A percentile compares a stretch with the other conserved stretches of the same genome.
These are phyloP conservation scores for Phlegmacium glaucopus DNA, from an alignment of 768 basidiomycete species.

Conservation along the genomic window DNA sequence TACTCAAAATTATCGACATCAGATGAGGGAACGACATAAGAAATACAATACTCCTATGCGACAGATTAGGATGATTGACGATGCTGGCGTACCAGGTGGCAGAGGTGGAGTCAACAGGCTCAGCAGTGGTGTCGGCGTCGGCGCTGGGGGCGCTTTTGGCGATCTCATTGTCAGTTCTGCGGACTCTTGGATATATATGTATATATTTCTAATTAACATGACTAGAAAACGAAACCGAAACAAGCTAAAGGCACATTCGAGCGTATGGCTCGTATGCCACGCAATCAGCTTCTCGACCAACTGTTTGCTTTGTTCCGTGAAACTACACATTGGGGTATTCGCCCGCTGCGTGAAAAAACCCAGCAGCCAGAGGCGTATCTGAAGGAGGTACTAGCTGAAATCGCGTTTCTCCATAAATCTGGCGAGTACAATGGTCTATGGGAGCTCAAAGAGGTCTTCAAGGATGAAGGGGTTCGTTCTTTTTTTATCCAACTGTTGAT, in stretches of 20 bases:
- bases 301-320: constrained; percentile 79
- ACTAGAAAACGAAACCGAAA: constrained; percentile 70
- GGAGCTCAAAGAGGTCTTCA: constrained; percentile 75
- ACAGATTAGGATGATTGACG: constrained; percentile 73
- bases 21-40: constrained; percentile 65
- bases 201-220: too few species aligned
- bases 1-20: constrained; percentile 62
- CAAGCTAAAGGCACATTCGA: constrained; percentile 71
- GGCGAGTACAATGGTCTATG: constrained; percentile 81
- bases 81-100: constrained; percentile 63
- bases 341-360: constrained; percentile 69
- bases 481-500: constrained; percentile 3
- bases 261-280: constrained; percentile 88
- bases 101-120: constrained; percentile 75
- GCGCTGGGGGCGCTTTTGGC: constrained; percentile 54
- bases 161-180: constrained; percentile 62
- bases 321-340: constrained; percentile 79
- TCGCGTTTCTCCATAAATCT: constrained; percentile 72
- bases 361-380: constrained; percentile 87
- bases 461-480: constrained; percentile 53
- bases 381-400: constrained; percentile 76
- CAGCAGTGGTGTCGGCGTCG: constrained; percentile 68
- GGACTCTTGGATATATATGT: too few species aligned
- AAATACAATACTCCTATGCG: constrained; percentile 65
- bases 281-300: constrained; percentile 82